These are phyloP conservation scores for Syncephalastrum racemosum DNA, from an alignment of 371 early-diverging fungal genomes.

Conservation along the genomic window DNA sequence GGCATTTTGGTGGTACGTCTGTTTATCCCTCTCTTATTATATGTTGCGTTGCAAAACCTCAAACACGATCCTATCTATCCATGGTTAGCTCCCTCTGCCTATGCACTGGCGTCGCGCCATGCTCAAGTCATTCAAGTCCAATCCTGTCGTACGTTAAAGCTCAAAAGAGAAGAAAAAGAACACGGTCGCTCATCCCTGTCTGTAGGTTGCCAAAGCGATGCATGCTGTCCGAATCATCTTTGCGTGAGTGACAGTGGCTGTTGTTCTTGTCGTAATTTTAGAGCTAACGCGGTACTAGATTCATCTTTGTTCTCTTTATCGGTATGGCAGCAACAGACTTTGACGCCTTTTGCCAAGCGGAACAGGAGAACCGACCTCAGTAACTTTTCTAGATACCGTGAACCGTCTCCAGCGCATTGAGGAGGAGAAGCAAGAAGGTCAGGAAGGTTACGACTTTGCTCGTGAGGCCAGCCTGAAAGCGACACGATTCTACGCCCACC, in stretches of 20 bases:
- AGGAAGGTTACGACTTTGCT: slow-evolving; percentile 38
- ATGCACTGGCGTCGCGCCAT: slow-evolving; percentile 57
- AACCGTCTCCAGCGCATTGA: slow-evolving; percentile 67
- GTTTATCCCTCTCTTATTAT: background rate
- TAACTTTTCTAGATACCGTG: slow-evolving; percentile 53
- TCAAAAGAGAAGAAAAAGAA: background rate
- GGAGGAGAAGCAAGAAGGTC: slow-evolving; percentile 31
- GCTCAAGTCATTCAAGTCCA: slow-evolving; percentile 50
- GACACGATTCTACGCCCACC: slow-evolving; percentile 84
- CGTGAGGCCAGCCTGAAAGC: slow-evolving; percentile 62
- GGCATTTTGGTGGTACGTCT: slow-evolving; percentile 46
- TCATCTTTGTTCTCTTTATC: slow-evolving; percentile 64
- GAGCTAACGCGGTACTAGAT: slow-evolving; percentile 27
- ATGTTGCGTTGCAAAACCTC: too few relatives aligned
- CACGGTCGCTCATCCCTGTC: background rate
- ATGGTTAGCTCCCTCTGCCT: slow-evolving; percentile 55
- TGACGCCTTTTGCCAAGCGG: background rate
- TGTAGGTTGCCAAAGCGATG: slow-evolving; percentile 47
- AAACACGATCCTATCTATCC: background rate
- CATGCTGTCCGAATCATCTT: slow-evolving; percentile 59
- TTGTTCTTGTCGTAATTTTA: background rate
- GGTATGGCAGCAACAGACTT: slow-evolving; percentile 36
- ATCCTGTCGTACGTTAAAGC: slow-evolving; percentile 34
- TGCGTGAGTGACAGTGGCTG: slow-evolving; percentile 43
- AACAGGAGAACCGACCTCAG: too few relatives aligned